Conservation (phyloP, 2,329 filamentous ascomycete genomes). For the Hawksworthiomyces lignivorus region DNA sequence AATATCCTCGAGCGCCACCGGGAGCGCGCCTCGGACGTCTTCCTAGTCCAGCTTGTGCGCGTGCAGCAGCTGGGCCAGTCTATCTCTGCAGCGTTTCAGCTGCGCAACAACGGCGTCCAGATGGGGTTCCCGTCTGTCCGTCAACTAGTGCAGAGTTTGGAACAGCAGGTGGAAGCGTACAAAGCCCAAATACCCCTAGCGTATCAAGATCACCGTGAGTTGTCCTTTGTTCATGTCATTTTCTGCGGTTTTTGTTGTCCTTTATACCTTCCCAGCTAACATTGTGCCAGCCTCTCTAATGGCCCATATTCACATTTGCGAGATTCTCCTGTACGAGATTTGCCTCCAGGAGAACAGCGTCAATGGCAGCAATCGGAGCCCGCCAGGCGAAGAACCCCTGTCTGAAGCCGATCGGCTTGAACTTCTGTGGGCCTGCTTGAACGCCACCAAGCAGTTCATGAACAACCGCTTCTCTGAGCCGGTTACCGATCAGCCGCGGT, state of each 20-base stretch:
- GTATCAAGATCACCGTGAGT: slow-evolving; percentile 5
- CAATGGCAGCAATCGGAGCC: slow-evolving; percentile 9
- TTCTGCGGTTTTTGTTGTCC: background rate
- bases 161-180: slow-evolving; percentile 32
- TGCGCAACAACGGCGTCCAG: slow-evolving; percentile 24
- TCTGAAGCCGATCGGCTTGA: slow-evolving; percentile 32
- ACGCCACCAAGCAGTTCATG: slow-evolving; percentile 33
- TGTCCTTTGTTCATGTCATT: background rate
- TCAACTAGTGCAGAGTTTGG: slow-evolving; percentile 35
- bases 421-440: slow-evolving; percentile 38
- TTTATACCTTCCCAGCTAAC: background rate
- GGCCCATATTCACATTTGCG: slow-evolving; percentile 35
- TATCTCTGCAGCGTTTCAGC: slow-evolving; percentile 33
- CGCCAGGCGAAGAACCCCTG: slow-evolving; percentile 22
- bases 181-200: slow-evolving; percentile 7
- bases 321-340: slow-evolving; percentile 40
- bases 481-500: slow-evolving; percentile 27
- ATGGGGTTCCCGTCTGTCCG: slow-evolving; percentile 28
- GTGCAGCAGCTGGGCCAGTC: slow-evolving; percentile 41
- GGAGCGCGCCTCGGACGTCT: slow-evolving; percentile 36
- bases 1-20: slow-evolving; percentile 32
- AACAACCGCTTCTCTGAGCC: slow-evolving; percentile 18
- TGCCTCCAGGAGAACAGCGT: slow-evolving; percentile 31
- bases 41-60: slow-evolving; percentile 37
- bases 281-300: slow-evolving; percentile 31